A percentile compares a stretch with the other conserved stretches of the same genome.
Evolutionary conservation across 345 rosid species (phyloP).

Genomic region (Eucalyptus curtisii): DNA sequence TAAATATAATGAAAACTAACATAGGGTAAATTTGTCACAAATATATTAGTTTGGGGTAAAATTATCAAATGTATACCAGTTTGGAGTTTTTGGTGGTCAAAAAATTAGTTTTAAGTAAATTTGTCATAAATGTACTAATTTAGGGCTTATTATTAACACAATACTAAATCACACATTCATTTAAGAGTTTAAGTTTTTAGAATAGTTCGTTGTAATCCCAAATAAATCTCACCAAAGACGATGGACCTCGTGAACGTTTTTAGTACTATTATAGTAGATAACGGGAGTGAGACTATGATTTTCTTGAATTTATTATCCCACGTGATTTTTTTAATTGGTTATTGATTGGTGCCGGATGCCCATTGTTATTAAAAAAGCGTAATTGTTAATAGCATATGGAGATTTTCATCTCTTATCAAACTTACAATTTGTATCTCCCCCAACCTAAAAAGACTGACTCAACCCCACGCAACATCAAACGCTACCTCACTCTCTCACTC

Average conservation of each 20-base stretch:
- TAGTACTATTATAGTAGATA: not conserved
- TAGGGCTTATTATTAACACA: rapidly evolving
- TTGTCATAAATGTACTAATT: rapidly evolving
- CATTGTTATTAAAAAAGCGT: not conserved
- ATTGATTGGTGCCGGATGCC: not conserved
- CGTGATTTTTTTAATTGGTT: not conserved
- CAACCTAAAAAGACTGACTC: not conserved
- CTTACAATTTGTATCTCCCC: not conserved
- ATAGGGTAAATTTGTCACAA: rapidly evolving
- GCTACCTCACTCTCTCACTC: not conserved
- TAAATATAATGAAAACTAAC: rapidly evolving
- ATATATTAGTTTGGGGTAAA: rapidly evolving
- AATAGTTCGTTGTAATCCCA: rapidly evolving
- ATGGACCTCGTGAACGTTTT: not conserved
- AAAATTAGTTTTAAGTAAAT: rapidly evolving
- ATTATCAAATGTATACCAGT: rapidly evolving
- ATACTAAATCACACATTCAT: rapidly evolving
- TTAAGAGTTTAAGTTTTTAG: not conserved
- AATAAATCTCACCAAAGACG: not conserved
- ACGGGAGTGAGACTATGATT: not conserved
- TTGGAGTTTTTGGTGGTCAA: rapidly evolving
- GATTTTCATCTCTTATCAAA: not conserved
- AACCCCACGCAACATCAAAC: not conserved
- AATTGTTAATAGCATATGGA: not conserved
- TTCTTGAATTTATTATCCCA: not conserved